Evolutionary conservation across 768 basidiomycete genomes (phyloP).

Genomic region (Boletellus ananas): DNA sequence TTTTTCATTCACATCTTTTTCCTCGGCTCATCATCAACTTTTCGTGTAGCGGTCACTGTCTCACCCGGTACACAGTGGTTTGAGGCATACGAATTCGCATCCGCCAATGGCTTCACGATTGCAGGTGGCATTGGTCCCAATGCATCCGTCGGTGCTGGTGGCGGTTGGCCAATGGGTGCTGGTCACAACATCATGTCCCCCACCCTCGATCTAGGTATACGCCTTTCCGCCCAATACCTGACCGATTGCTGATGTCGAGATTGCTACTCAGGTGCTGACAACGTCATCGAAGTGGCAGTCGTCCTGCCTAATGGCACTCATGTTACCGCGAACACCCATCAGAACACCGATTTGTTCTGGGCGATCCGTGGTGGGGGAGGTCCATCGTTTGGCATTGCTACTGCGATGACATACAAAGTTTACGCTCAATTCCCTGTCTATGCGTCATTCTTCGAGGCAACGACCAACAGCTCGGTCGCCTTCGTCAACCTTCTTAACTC

Average conservation of each 20-base stretch:
- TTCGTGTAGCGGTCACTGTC: not conserved
- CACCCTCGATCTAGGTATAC: not conserved
- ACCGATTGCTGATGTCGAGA: not conserved
- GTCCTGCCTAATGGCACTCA: not conserved
- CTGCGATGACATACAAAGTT: constrained; percentile 41
- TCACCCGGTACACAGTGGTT: no score
- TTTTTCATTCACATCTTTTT: not conserved
- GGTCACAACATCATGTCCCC: not conserved
- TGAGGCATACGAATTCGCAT: no score
- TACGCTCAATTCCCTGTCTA: constrained; percentile 35
- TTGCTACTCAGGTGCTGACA: not conserved
- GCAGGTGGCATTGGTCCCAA: not conserved
- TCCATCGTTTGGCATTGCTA: constrained; percentile 24
- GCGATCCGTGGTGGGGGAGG: no score
- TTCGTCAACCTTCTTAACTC: not conserved
- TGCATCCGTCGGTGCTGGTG: not conserved
- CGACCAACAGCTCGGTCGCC: not conserved
- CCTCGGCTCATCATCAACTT: not conserved
- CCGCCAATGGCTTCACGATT: no score
- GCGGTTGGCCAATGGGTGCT: not conserved
- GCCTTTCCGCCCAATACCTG: not conserved
- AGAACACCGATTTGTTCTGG: constrained; percentile 19
- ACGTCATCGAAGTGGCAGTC: not conserved
- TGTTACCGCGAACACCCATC: constrained; percentile 30
- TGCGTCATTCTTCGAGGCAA: constrained; percentile 2